These are phyloP conservation scores for Mycena kentingensis DNA, from an alignment of 768 basidiomycete species.

Conservation along the genomic window DNA sequence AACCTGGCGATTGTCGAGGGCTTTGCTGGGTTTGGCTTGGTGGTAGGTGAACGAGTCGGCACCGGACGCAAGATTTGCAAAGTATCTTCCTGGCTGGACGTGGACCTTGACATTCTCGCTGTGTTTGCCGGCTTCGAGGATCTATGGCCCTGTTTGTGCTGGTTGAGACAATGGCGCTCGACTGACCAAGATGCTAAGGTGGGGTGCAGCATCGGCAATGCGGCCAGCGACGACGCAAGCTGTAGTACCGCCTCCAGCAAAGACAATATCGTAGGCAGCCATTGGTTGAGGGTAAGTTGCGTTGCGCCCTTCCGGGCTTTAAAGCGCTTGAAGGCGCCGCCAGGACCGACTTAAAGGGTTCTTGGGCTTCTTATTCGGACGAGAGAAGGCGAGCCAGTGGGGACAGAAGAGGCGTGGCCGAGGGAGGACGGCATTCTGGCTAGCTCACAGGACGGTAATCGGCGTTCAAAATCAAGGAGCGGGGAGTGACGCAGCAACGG, in stretches of 20 bases:
- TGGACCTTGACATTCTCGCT: constrained; percentile 49
- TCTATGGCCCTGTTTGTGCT: no score
- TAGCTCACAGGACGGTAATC: no score
- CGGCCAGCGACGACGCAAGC: constrained; percentile 60
- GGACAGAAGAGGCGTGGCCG: no score
- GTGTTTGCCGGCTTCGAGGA: constrained; percentile 61
- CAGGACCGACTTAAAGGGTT: neutral
- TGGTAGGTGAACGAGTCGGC: constrained; percentile 49
- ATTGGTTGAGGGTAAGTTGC: neutral
- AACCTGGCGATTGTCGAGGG: constrained; percentile 43
- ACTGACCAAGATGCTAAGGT: constrained; percentile 55
- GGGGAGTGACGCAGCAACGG: neutral
- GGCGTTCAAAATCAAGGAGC: no score
- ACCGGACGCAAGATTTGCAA: constrained; percentile 40
- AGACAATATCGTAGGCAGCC: constrained; percentile 49
- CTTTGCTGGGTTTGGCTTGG: constrained; percentile 43
- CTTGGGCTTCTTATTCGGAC: neutral
- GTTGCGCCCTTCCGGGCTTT: no score
- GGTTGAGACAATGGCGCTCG: no score
- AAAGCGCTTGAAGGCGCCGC: no score
- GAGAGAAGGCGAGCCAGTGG: no score
- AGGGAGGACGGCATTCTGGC: no score
- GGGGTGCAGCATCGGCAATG: constrained; percentile 53
- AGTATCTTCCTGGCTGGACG: constrained; percentile 55
- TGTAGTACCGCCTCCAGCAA: constrained; percentile 61